Evolutionary conservation across 306 rosid genomes (phyloP).

Genomic region (Begonia masoniana): DNA sequence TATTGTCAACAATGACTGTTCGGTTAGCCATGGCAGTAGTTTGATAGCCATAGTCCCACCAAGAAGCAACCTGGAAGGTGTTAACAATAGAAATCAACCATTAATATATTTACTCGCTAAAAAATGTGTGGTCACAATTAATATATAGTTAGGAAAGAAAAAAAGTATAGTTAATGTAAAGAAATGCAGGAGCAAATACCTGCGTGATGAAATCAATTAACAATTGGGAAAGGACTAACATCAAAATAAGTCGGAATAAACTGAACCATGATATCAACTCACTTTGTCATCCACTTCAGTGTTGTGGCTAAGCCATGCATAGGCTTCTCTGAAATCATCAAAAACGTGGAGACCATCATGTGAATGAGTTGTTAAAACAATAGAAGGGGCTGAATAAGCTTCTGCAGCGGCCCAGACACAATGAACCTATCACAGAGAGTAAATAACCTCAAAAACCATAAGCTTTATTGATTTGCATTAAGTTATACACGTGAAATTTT

Average conservation of each 20-base stretch:
- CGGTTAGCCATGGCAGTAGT: constrained; percentile 99
- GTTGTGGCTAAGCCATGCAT: constrained; percentile 97
- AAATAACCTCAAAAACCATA: not conserved
- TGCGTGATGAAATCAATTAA: not conserved
- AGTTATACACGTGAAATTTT: too few species aligned
- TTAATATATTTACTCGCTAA: too few species aligned
- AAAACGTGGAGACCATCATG: constrained; percentile 92
- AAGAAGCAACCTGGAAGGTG: constrained; percentile 81
- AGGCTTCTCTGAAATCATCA: constrained; percentile 98
- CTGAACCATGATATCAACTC: constrained; percentile 16
- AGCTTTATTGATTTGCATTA: too few species aligned
- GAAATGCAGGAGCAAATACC: too few species aligned
- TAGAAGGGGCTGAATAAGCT: constrained; percentile 99
- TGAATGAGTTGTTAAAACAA: constrained; percentile 81
- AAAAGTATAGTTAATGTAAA: too few species aligned
- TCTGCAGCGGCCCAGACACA: constrained; percentile 99
- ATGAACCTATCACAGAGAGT: constrained; percentile 58
- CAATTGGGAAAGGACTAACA: constrained; percentile 1
- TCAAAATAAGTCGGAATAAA: not conserved
- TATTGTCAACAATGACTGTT: constrained; percentile 96
- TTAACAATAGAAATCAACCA: not conserved
- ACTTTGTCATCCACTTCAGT: constrained; percentile 97
- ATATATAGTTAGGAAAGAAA: too few species aligned
- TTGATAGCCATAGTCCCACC: constrained; percentile 99
- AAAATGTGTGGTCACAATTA: too few species aligned